Evolutionary conservation across 495 filamentous ascomycete genomes (phyloP), one percentile per base, ranked within the genome.

Genomic region (Neurospora pannonica): DNA sequence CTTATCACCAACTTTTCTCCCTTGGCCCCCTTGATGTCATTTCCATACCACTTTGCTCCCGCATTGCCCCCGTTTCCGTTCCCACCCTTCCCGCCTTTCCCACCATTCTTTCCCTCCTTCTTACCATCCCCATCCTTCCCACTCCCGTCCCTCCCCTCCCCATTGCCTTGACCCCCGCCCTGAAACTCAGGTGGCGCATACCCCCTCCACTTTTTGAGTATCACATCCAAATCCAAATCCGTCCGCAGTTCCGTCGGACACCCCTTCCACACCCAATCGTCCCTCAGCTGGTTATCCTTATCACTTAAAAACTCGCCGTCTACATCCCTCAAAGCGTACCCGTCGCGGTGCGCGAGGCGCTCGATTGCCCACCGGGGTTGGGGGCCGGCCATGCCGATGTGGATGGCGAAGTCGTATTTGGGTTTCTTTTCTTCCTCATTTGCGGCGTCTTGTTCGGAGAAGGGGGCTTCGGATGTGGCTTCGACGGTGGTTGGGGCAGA

Each of bases 301-400:
- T 90, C 85, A 39, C 83, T 83, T 6, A 90, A 87, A 0, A 85
- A 77, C 54, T 86, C 77, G 38, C 90, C 90, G 71, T 92, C 87
- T 38, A 93, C 88, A 75, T 97, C 94, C 39, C 84, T 84, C 79
- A 89, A 88, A 38, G 79, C 78, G 78, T 97, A 97, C n/a, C 90
- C 90, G 74, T 92, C 90, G n/a, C 92, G 86, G 70, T 94, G 92
- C 3, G 89, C 93, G 9, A 87, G 83, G 9, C 87, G 84, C 79
- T 97, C 94, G 5, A 95, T 82, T 2, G 88, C 88, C 80, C 93
- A 97, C 72, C 88, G 89, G 0, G 80, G 82, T 28, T 91, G 84
- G 38, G 91, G 90, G 0, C 92, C 88, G 0, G 94, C 93, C 85
- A 97, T 93, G 43, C 94, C 94, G 73, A 97, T 91, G 79, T 95